Conservation (phyloP, 192 early-diverging fungal species). For the Rhizoclosmatium globosum region DNA sequence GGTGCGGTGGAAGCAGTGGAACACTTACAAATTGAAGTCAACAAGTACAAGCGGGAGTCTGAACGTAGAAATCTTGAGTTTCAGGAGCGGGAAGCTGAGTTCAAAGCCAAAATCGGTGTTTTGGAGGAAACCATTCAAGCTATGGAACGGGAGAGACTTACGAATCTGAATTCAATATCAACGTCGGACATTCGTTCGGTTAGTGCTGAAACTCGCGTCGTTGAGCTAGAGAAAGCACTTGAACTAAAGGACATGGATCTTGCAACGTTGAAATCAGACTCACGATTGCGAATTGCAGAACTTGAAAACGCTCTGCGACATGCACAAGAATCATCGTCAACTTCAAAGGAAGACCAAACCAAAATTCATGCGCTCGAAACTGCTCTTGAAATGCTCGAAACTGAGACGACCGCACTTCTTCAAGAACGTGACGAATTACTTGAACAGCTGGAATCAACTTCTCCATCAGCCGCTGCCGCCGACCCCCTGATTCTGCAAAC, state of each 20-base stretch:
- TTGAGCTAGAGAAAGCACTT: background rate
- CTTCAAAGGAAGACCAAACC: background rate
- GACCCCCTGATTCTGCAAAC: background rate
- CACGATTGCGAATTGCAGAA: conserved; percentile 7
- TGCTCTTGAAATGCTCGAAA: background rate
- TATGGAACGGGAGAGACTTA: background rate
- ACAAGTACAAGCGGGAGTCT: background rate
- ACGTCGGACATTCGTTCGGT: too few relatives aligned
- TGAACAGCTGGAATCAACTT: background rate
- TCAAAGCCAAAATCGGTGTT: background rate
- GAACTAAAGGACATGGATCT: background rate
- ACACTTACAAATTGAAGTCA: background rate
- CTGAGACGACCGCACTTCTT: background rate
- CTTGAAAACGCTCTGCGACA: background rate
- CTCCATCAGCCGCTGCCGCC: background rate
- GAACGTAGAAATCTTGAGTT: background rate
- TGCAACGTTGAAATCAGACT: background rate
- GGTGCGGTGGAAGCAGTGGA: background rate
- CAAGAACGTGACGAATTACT: background rate
- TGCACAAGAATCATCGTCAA: background rate
- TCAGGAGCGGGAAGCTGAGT: background rate
- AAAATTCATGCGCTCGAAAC: background rate
- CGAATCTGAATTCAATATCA: too few relatives aligned
- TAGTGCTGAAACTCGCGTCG: background rate
- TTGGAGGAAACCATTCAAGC: background rate